Evolutionary conservation across 345 rosid species (phyloP).

Genomic region (Pistacia vera): DNA sequence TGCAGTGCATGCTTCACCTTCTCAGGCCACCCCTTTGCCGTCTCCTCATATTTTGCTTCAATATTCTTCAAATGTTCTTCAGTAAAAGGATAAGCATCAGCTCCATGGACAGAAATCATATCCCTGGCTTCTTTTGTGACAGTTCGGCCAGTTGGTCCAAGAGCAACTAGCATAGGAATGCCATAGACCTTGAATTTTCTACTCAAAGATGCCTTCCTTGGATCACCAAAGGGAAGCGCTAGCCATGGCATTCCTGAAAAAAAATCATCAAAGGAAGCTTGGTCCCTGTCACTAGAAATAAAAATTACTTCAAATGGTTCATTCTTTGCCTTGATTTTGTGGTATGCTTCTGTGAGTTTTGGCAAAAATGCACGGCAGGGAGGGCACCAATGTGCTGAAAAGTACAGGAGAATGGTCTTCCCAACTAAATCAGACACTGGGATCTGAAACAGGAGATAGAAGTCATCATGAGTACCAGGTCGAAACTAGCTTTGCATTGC

Average conservation of each 20-base stretch:
- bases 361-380: slow-evolving; percentile 68
- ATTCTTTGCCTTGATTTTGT: slow-evolving; percentile 54
- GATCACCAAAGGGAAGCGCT: slow-evolving; percentile 71
- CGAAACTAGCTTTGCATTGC: not conserved
- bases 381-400: slow-evolving; percentile 77
- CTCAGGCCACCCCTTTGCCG: slow-evolving; percentile 22
- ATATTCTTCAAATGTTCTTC: slow-evolving; percentile 51
- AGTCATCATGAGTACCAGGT: not conserved
- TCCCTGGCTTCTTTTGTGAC: slow-evolving; percentile 47
- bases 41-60: slow-evolving; percentile 45
- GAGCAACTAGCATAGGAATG: slow-evolving; percentile 54
- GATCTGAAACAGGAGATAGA: slow-evolving; percentile 36
- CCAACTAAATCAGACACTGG: slow-evolving; percentile 60
- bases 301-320: slow-evolving; percentile 59
- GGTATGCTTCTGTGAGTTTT: slow-evolving; percentile 56
- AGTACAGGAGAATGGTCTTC: slow-evolving; percentile 64
- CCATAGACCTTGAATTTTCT: slow-evolving; percentile 54
- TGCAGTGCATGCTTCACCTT: too few relatives aligned
- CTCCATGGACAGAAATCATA: slow-evolving; percentile 41
- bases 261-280: slow-evolving; percentile 49
- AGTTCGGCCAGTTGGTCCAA: slow-evolving; percentile 58
- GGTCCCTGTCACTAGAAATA: slow-evolving; percentile 63
- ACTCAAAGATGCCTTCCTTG: slow-evolving; percentile 46
- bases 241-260: slow-evolving; percentile 71
- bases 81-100: slow-evolving; percentile 71